Percentiles rank a stretch among this genome's conserved stretches.
Conservation (phyloP, 495 filamentous ascomycete species). For the Penicillium malachiteum region DNA sequence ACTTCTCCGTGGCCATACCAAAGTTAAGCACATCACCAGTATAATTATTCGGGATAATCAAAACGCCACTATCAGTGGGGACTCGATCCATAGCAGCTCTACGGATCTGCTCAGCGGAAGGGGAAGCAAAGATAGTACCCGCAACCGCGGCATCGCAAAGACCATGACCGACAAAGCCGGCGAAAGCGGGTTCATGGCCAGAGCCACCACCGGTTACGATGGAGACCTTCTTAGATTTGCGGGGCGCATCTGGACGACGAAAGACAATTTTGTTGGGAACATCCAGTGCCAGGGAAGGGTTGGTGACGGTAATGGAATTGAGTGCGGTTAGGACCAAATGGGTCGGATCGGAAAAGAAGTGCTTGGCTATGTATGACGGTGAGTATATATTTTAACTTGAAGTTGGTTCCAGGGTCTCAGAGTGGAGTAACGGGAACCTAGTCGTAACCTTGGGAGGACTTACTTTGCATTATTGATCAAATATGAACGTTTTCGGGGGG, state of each 20-base stretch:
- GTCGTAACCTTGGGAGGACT: background rate
- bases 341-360: slow-evolving; percentile 87
- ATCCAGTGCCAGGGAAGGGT: slow-evolving; percentile 83
- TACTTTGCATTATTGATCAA: slow-evolving; percentile 5
- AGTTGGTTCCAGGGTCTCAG: background rate
- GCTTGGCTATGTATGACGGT: slow-evolving; percentile 56
- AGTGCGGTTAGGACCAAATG: slow-evolving; percentile 78
- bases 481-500: background rate
- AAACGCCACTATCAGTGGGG: slow-evolving; percentile 66
- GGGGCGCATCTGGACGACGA: slow-evolving; percentile 57
- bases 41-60: slow-evolving; percentile 69
- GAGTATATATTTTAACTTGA: background rate
- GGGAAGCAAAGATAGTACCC: slow-evolving; percentile 91
- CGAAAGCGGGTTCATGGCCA: slow-evolving; percentile 91
- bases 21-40: slow-evolving; percentile 89
- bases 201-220: slow-evolving; percentile 88
- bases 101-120: slow-evolving; percentile 83
- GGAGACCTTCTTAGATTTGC: slow-evolving; percentile 60
- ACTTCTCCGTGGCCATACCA: slow-evolving; percentile 92
- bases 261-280: slow-evolving; percentile 82
- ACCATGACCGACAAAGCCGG: slow-evolving; percentile 67
- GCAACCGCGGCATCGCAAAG: slow-evolving; percentile 84
- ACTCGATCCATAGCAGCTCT: slow-evolving; percentile 71
- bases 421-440: too few species aligned
- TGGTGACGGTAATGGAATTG: slow-evolving; percentile 73